Conservation (phyloP, 1,284 basidiomycete genomes). For the Moesziomyces globuligerus region DNA sequence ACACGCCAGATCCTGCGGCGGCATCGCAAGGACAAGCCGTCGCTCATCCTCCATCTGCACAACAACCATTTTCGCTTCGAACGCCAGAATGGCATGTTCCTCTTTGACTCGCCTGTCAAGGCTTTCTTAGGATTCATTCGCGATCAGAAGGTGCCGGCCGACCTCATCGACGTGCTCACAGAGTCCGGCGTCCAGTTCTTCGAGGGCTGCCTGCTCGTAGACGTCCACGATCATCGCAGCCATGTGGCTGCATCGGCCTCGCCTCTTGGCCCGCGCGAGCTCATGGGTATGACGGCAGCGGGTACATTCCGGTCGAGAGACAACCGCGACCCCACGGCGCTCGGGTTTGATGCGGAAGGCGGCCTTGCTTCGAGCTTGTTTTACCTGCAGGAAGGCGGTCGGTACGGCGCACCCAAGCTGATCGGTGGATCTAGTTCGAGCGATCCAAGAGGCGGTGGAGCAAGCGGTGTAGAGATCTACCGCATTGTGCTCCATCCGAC, state of each 20-base stretch:
- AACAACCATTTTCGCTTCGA: conserved; percentile 63
- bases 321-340: neutral
- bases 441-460: conserved; percentile 22
- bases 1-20: conserved; percentile 63
- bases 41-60: conserved; percentile 61
- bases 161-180: conserved; percentile 61
- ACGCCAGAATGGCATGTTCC: conserved; percentile 62
- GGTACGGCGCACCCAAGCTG: conserved; percentile 41
- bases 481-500: conserved; percentile 61
- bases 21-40: conserved; percentile 61
- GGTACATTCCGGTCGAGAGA: neutral
- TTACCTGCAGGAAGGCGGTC: conserved; percentile 55
- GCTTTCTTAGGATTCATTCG: conserved; percentile 58
- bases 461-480: conserved; percentile 58
- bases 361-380: conserved; percentile 37
- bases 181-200: conserved; percentile 60
- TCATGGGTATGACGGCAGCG: conserved; percentile 20
- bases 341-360: conserved; percentile 5
- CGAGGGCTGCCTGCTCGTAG: conserved; percentile 63
- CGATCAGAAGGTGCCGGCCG: conserved; percentile 60
- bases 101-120: conserved; percentile 63
- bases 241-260: conserved; percentile 21
- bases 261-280: conserved; percentile 20
- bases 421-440: conserved; percentile 14
- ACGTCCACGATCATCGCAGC: conserved; percentile 63